phyloP scores from a whole-genome alignment of 2,329 filamentous ascomycete genomes.

The Escovopsis sp. region DNA sequence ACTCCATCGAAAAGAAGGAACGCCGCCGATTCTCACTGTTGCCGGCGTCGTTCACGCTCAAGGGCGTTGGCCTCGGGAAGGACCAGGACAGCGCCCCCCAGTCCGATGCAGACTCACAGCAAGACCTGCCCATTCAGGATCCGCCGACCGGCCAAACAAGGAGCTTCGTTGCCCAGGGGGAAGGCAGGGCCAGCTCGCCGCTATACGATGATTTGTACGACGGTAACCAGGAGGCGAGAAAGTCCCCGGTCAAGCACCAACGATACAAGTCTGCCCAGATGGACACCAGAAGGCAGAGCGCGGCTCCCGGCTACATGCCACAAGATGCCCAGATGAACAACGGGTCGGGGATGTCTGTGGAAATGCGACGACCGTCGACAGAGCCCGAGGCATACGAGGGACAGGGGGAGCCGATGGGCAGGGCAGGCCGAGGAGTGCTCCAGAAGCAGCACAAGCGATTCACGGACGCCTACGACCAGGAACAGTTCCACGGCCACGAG shows the following conservation, averaged over 20 bases:
- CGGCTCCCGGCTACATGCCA: constrained; percentile 33
- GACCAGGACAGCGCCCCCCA: constrained; percentile 33
- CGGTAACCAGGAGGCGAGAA: constrained; percentile 18
- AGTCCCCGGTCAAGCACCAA: constrained; percentile 23
- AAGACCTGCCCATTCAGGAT: constrained; percentile 38
- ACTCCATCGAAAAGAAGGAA: constrained; percentile 39
- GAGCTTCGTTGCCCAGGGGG: constrained; percentile 21
- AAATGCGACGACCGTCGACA: constrained; percentile 28
- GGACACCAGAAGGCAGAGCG: constrained; percentile 24
- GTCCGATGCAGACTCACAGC: constrained; percentile 35
- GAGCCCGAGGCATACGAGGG: constrained; percentile 27
- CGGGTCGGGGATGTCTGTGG: constrained; percentile 40
- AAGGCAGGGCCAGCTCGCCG: constrained; percentile 21
- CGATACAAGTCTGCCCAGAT: constrained; percentile 27
- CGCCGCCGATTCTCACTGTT: constrained; percentile 59
- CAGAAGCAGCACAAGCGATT: constrained; percentile 85
- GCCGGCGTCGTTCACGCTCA: constrained; percentile 48
- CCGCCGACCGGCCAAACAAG: constrained; percentile 15
- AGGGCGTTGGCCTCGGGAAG: constrained; percentile 46
- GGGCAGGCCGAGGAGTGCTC: constrained; percentile 41
- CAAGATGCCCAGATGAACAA: constrained; percentile 30
- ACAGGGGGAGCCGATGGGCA: constrained; percentile 22
- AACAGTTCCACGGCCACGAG: constrained; percentile 49
- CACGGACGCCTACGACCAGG: constrained; percentile 74
- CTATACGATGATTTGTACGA: constrained; percentile 26